Conservation (phyloP, 2,329 filamentous ascomycete species). For the Seiridium unicorne region DNA sequence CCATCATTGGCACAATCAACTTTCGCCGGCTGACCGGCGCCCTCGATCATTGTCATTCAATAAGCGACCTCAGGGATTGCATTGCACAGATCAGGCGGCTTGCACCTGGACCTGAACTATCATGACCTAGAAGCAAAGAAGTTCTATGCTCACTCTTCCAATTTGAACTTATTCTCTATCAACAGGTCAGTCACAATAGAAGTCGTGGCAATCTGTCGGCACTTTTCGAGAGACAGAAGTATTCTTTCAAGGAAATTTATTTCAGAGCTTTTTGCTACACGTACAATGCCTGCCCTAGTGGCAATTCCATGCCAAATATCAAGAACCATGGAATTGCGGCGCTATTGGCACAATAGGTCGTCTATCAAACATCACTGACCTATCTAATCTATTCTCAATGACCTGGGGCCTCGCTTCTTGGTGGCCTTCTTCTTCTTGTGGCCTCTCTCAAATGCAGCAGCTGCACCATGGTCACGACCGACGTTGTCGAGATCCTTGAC, state of each 20-base stretch:
- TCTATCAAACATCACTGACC: conserved; percentile 6
- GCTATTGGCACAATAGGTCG: not conserved
- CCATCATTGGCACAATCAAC: too few species aligned
- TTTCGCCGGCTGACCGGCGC: too few species aligned
- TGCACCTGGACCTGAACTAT: too few species aligned
- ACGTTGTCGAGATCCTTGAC: conserved; percentile 98
- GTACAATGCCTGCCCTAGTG: conserved; percentile 1
- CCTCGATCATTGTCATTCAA: too few species aligned
- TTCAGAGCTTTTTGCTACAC: conserved; percentile 8
- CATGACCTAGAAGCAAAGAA: too few species aligned
- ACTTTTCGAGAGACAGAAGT: not conserved
- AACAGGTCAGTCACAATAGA: too few species aligned
- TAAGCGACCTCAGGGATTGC: too few species aligned
- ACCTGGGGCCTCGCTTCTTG: conserved; percentile 71
- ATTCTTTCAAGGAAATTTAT: not conserved
- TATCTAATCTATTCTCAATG: conserved; percentile 69
- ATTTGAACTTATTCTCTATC: too few species aligned
- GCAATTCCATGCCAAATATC: not conserved
- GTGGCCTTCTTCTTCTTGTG: conserved; percentile 78
- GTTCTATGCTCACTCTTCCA: too few species aligned
- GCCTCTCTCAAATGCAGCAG: conserved; percentile 70
- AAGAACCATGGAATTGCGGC: not conserved
- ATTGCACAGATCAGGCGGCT: too few species aligned
- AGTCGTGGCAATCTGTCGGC: too few species aligned
- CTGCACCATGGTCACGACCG: conserved; percentile 77